Evolutionary conservation across 2,329 filamentous ascomycete genomes (phyloP).

Genomic region (Aspergillus pseudotamarii): DNA sequence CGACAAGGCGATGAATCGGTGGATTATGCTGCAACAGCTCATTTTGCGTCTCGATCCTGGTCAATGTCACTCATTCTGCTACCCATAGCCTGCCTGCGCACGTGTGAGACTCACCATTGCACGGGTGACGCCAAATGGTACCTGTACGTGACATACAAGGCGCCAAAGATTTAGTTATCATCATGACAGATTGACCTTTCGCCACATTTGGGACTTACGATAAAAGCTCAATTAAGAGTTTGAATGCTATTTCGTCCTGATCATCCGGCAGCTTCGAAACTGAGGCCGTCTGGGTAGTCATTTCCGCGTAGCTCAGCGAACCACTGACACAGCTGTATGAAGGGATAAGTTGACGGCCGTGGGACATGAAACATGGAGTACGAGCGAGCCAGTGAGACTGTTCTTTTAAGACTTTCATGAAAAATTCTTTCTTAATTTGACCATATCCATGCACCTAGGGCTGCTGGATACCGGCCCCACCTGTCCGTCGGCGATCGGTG

Average conservation of each 20-base stretch:
- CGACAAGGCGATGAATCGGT: too few species aligned
- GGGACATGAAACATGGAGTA: neutral
- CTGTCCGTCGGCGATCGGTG: neutral
- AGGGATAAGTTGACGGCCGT: neutral
- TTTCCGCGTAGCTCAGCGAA: neutral
- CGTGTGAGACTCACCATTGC: neutral
- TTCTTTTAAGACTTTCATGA: neutral
- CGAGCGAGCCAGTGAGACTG: neutral
- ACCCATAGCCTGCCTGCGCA: neutral
- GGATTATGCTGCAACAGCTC: too few species aligned
- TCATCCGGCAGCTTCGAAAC: neutral
- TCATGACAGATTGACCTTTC: neutral
- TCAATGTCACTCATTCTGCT: neutral
- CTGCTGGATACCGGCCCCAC: neutral
- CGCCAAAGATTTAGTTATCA: neutral
- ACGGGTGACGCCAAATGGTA: too few species aligned
- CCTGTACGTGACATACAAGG: too few species aligned
- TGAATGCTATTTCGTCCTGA: neutral
- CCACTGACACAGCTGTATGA: neutral
- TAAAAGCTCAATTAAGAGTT: too few species aligned
- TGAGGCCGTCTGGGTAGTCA: too few species aligned
- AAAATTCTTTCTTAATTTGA: neutral
- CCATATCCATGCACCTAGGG: too few species aligned
- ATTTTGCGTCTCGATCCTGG: too few species aligned
- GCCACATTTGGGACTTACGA: too few species aligned